Base-by-base conservation (phyloP, 179 eudicot genomes). In the Silene vulgaris region DNA sequence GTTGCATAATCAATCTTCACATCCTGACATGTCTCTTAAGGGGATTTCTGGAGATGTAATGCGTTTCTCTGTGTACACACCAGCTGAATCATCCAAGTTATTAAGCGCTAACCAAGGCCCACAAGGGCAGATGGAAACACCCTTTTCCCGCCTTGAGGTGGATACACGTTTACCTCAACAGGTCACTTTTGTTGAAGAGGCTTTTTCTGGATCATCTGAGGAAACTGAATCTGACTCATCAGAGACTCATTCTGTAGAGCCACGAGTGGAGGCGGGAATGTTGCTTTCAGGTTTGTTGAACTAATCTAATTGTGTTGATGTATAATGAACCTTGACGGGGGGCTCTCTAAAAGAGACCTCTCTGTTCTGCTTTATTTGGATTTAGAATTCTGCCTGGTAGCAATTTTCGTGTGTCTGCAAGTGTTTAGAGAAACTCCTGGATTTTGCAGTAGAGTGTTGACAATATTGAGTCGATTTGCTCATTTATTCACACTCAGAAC, bases 141-240 rank as follows among this genome's bases (percentile, higher is more conserved):
- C 86, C 65, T 74, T 84, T 72, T 76, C 84, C 56, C 82, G 74
- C 71, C 74, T 69, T 65, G 87, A 80, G 60, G 84, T 67, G 75
- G 74, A 77, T 16, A 72, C 48, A 14, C 28, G 5, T 78, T 69
- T 16, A 63, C 73, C 80, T 70, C 82, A 77, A 73, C 88, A 69
- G 65, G 82, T 73, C 63, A 80, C 78, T 61, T 79, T 73, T 70
- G 77, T 73, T 69, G 89, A 87, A 82, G 87, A 82, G 57, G 76
- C 85, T 74, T 73, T 77, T 68, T 84, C 90, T 71, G 90, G 86
- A 52, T 94, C 97, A 65, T 80, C 90, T 11, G 97, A 95, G 81
- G 87, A 88, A 79, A 88, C 97, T 75, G 93, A 95, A 88, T 89
- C 97, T 60, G 99, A 92, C 85, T 92, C 97, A 71, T 88, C 96